Conservation (phyloP, 306 rosid genomes). For the Fragaria nilgerrensis region DNA sequence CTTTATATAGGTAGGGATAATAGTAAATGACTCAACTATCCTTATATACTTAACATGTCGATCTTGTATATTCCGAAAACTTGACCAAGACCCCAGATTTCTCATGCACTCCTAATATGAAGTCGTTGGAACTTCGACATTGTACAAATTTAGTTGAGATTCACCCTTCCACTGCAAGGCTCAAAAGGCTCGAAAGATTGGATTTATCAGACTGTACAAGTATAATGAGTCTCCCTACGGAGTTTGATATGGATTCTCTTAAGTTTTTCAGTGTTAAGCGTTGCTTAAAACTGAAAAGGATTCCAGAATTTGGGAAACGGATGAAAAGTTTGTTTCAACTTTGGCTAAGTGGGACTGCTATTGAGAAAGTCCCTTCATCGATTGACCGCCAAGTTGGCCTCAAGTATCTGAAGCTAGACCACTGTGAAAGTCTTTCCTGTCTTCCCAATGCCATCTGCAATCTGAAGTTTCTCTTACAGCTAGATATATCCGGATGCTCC, state of each 20-base stretch:
- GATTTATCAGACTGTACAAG: neutral
- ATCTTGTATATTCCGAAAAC: constrained; percentile 3
- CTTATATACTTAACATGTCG: too few species aligned
- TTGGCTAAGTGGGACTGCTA: neutral
- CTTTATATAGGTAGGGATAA: too few species aligned
- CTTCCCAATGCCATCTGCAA: neutral
- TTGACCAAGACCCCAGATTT: constrained; percentile 24
- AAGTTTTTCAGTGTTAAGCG: neutral
- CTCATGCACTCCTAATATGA: constrained; percentile 5
- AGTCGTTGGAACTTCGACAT: neutral
- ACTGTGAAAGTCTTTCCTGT: neutral
- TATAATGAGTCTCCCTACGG: constrained; percentile 1
- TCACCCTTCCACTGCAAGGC: constrained; percentile 14
- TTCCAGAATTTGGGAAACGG: constrained; percentile 4
- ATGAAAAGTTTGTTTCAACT: neutral
- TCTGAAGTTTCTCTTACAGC: neutral
- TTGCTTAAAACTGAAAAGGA: constrained; percentile 8
- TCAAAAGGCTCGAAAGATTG: neutral
- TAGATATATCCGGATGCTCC: neutral
- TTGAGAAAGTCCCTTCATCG: constrained; percentile 15
- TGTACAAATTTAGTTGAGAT: constrained; percentile 19
- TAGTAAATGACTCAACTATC: too few species aligned
- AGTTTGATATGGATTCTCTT: constrained; percentile 11
- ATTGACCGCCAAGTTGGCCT: neutral
- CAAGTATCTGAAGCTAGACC: neutral